Evolutionary conservation across 1,139 yeast genomes (phyloP), one percentile per base, ranked within the genome.

Genomic region (Petasospora fabianii): DNA sequence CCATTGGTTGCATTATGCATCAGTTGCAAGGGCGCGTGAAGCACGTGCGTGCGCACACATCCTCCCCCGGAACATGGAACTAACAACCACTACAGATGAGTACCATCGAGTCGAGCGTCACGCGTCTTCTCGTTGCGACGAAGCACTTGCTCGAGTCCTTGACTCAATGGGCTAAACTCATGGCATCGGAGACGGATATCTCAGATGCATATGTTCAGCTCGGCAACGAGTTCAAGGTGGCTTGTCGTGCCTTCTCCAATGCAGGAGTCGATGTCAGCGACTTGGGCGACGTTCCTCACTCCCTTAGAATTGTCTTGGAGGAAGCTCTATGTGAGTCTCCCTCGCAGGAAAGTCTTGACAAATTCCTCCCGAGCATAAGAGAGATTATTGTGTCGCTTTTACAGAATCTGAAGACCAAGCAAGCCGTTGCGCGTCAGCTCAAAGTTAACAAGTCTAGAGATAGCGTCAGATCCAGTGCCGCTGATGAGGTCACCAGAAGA

Each of bases 221-320:
- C 27, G 98, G 98, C 0, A 92, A 92, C 58, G 97, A 92, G 61
- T 94, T 88, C 66, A 80, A 94, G 51, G 77, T 86, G 3, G 88
- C 95, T 0, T 80, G 92, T 15, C 73, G 87, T 46, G 83, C 87
- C 3, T 84, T 85, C 56, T 64, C 75, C 12, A 69, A 69, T 32
- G 79, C 84, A 1, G 88, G 88, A 1, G 75, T 85, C 3, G 84
- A 81, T 46, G 80, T 80, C 33, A 58, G 75, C 8, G 92, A 83
- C 51, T 61, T 86, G 17, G 86, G 88, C 3, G 90, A 85, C 52
- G 92, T 85, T 3, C 95, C 95, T 0, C 75, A 71, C 43, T 72
- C 77, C 13, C 64, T 86, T 24, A 69, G 98, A 37, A 72, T 73
- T 6, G 86, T 92, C 3, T 64, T 94, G 38, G 98, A 94, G 56